These are phyloP conservation scores for Gonapodya prolifera DNA, from an alignment of 192 early-diverging fungal species.

Conservation along the genomic window DNA sequence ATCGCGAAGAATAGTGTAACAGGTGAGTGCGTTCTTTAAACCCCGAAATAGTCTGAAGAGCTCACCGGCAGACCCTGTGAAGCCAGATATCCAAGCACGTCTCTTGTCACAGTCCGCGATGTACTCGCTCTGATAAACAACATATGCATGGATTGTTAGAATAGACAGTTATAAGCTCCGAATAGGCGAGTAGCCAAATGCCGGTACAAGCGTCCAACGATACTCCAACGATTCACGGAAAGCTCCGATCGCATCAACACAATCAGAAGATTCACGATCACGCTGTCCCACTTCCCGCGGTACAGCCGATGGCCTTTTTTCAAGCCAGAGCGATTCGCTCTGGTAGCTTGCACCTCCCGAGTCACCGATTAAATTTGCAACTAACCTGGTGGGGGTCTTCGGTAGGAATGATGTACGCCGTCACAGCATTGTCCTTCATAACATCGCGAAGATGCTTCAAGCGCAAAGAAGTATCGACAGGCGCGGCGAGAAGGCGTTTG, in stretches of 20 bases:
- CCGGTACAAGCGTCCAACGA: not conserved
- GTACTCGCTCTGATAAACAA: slow-evolving; percentile 74
- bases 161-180: not conserved
- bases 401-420: slow-evolving; percentile 69
- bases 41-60: not conserved
- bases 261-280: not conserved
- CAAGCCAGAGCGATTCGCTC: not conserved
- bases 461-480: slow-evolving; percentile 6
- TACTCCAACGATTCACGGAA: not conserved
- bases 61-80: slow-evolving; percentile 90
- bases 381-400: slow-evolving; percentile 92
- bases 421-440: slow-evolving; percentile 14
- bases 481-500: not conserved
- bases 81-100: slow-evolving; percentile 83
- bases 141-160: not conserved
- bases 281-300: no score
- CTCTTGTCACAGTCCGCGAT: slow-evolving; percentile 79
- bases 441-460: slow-evolving; percentile 12
- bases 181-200: not conserved
- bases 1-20: not conserved
- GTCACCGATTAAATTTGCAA: not conserved
- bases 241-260: not conserved
- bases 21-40: not conserved
- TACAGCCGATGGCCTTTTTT: no score
- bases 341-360: not conserved